Evolutionary conservation across 2,329 filamentous ascomycete genomes (phyloP).

Genomic region (Hirsutella rhossiliensis): DNA sequence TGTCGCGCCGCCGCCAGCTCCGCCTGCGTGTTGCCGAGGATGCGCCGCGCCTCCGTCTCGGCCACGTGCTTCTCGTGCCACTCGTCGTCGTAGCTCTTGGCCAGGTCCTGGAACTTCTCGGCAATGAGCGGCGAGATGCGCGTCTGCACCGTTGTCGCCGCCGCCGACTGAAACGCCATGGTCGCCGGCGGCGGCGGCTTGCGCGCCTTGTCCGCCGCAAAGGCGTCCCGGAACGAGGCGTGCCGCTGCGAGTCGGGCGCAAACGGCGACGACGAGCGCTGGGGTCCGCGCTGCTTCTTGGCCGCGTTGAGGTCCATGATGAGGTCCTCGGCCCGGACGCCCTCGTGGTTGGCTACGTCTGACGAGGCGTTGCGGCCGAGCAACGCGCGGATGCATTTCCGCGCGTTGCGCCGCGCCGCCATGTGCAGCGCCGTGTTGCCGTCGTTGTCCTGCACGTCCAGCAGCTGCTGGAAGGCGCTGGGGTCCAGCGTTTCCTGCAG

Average conservation of each 20-base stretch:
- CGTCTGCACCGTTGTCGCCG: conserved; percentile 56
- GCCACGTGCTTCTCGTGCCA: conserved; percentile 61
- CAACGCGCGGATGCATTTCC: conserved; percentile 77
- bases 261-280: conserved; percentile 66
- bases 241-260: conserved; percentile 48
- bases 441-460: conserved; percentile 73
- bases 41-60: conserved; percentile 54
- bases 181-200: conserved; percentile 29
- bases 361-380: conserved; percentile 70
- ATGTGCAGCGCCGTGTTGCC: conserved; percentile 78
- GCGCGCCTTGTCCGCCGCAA: conserved; percentile 29
- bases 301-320: conserved; percentile 64
- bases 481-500: conserved; percentile 68
- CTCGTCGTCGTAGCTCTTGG: conserved; percentile 61
- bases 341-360: conserved; percentile 70
- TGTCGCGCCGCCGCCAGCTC: conserved; percentile 52
- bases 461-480: conserved; percentile 61
- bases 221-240: conserved; percentile 39
- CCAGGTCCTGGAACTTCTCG: conserved; percentile 60
- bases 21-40: conserved; percentile 53
- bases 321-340: conserved; percentile 73
- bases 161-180: conserved; percentile 43
- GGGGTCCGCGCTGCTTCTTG: conserved; percentile 53
- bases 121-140: conserved; percentile 58
- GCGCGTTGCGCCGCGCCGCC: conserved; percentile 69